phyloP scores from a whole-genome alignment of 2,329 filamentous ascomycete genomes.

The Fusarium sp. region DNA sequence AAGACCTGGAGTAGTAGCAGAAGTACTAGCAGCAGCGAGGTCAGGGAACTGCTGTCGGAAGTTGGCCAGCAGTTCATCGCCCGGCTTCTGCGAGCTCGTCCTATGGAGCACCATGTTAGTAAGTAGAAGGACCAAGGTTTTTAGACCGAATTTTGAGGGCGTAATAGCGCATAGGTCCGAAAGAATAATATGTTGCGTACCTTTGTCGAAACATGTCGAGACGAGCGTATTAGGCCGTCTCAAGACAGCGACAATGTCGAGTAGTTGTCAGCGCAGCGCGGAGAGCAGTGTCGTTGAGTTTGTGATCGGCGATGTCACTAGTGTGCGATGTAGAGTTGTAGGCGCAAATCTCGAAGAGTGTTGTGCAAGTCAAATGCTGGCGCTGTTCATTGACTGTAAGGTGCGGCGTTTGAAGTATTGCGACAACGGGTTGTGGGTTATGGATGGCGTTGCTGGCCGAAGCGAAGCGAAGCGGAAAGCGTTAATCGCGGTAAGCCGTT shows the following conservation, averaged over 20 bases:
- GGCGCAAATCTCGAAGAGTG: constrained; percentile 18
- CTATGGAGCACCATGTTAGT: constrained; percentile 54
- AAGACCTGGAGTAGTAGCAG: constrained; percentile 57
- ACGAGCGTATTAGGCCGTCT: constrained; percentile 35
- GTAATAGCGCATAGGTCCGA: background rate
- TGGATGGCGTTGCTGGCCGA: constrained; percentile 23
- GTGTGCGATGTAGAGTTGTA: constrained; percentile 15
- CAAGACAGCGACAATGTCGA: constrained; percentile 30
- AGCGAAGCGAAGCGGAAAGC: constrained; percentile 30
- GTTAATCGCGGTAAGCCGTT: constrained; percentile 41
- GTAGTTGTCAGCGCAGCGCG: constrained; percentile 28
- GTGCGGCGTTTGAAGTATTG: constrained; percentile 21
- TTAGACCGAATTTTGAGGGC: background rate
- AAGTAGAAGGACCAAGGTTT: background rate
- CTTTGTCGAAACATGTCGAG: constrained; percentile 50
- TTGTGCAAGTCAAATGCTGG: constrained; percentile 12
- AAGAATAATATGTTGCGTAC: constrained; percentile 29
- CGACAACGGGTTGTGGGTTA: constrained; percentile 26
- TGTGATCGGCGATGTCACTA: constrained; percentile 11
- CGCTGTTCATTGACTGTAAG: constrained; percentile 33
- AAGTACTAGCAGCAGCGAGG: constrained; percentile 67
- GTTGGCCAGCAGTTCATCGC: constrained; percentile 83
- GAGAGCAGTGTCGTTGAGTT: constrained; percentile 12
- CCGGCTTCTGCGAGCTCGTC: constrained; percentile 86
- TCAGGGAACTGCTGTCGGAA: constrained; percentile 89